Conservation (phyloP, 2,329 filamentous ascomycete species). For the Colletotrichum neosansevieriae region DNA sequence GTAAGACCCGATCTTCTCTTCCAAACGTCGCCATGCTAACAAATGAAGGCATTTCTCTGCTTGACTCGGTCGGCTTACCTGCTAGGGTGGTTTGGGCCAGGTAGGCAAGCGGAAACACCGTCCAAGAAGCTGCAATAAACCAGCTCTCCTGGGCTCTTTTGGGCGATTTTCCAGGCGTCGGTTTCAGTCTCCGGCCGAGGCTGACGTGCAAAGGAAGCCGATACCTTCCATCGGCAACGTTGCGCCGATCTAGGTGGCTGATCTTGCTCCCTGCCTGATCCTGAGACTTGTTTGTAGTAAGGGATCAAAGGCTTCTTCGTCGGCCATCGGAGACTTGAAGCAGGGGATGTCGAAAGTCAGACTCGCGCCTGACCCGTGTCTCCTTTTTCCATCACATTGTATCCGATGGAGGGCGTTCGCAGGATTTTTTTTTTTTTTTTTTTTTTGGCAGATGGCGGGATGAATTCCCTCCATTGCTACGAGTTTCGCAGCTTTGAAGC, state of each 20-base stretch:
- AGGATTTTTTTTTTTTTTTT: no score
- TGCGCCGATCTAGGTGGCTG: slow-evolving; percentile 1
- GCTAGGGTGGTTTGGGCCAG: slow-evolving; percentile 48
- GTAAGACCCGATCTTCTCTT: slow-evolving; percentile 52
- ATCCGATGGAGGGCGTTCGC: no score
- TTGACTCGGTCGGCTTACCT: slow-evolving; percentile 48
- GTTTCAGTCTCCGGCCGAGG: background rate
- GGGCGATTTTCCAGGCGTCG: background rate
- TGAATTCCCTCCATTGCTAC: background rate
- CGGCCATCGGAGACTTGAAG: background rate
- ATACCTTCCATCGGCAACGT: background rate
- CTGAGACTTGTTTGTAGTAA: background rate
- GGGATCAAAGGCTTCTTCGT: background rate
- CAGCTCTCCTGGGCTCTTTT: background rate
- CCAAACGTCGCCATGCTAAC: slow-evolving; percentile 1
- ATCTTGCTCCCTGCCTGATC: background rate
- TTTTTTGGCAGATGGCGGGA: background rate
- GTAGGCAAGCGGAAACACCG: slow-evolving; percentile 38
- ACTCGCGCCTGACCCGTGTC: no score
- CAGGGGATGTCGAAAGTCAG: no score
- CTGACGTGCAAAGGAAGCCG: background rate
- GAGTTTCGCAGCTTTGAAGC: background rate
- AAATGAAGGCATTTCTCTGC: slow-evolving; percentile 46
- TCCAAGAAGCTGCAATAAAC: slow-evolving; percentile 26
- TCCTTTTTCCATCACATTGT: no score